Evolutionary conservation across 805 yeast genomes (phyloP), one percentile per base, ranked within the genome.

Genomic region (Kazachstania viticola): DNA sequence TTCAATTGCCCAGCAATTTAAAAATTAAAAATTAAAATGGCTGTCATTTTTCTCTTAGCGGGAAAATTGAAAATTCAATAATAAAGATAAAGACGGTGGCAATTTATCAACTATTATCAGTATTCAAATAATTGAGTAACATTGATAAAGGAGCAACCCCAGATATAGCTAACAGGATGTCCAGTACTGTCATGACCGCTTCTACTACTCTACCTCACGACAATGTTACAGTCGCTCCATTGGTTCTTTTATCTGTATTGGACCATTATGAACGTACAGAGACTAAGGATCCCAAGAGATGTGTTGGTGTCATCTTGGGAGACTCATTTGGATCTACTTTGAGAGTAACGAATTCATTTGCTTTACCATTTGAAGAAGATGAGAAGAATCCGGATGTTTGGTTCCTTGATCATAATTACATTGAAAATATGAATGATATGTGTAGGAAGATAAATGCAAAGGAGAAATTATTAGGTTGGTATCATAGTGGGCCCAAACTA

Each of bases 381-480:
- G 94, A 80, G 28, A 79, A 74, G 56, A 81, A 84, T 56, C 72
- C 94, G 3, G 77, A 75, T 14, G 95, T 93, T 28, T 91, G 97
- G 97, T 91, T 91, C 53, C 64, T 91, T 48, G 98, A 91, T 55
- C 98, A 91, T 62, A 88, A 91, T 56, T 91, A 78, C 56, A 83
- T 91, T 37, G 97, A 88, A 52, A 73, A 81, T 33, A 91, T 91
- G 99, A 79, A 85, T 42, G 95, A 85, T 45, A 91, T 91, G 99
- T 88, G 85, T 62, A 84, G 82, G 55, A 91, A 93, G 58, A 87
- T 91, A 56, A 93, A 87, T 61, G 99, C 99, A 14, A 87, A 83
- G 61, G 99, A 91, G 58, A 82, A 75, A 54, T 67, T 91, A 29
- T 76, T 91, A 53, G 99, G 99, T n/a, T 91, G 99, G 99, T 91